Conservation (phyloP, 1,284 basidiomycete genomes). For the Leccinum subrobustum region DNA sequence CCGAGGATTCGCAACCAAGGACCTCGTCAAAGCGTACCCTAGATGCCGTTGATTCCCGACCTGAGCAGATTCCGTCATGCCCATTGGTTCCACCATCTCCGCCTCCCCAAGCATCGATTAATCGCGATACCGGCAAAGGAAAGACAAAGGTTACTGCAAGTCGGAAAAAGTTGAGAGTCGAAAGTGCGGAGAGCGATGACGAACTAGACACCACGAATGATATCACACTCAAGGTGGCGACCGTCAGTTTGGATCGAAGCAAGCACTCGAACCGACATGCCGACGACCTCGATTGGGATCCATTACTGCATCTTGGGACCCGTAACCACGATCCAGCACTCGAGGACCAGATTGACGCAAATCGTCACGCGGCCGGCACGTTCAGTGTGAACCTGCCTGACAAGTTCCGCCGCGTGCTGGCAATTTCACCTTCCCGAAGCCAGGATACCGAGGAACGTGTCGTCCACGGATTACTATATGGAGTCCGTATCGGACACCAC, state of each 20-base stretch:
- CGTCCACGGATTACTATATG: slow-evolving; percentile 58
- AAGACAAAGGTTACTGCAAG: slow-evolving; percentile 39
- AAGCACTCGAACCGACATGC: slow-evolving; percentile 11
- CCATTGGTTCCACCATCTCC: slow-evolving; percentile 64
- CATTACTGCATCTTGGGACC: slow-evolving; percentile 39
- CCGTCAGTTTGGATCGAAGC: slow-evolving; percentile 9
- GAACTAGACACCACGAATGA: slow-evolving; percentile 25
- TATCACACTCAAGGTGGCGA: slow-evolving; percentile 25
- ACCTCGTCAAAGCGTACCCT: slow-evolving; percentile 26
- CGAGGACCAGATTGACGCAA: slow-evolving; percentile 25
- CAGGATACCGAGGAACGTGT: slow-evolving; percentile 52
- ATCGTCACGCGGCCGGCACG: slow-evolving; percentile 29
- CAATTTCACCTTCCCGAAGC: slow-evolving; percentile 48
- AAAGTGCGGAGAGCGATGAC: slow-evolving; percentile 37
- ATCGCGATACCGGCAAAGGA: slow-evolving; percentile 34
- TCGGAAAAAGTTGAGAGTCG: slow-evolving; percentile 43
- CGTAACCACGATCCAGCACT: slow-evolving; percentile 33
- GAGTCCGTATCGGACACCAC: slow-evolving; percentile 53
- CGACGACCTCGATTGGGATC: slow-evolving; percentile 41
- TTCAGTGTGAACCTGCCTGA: slow-evolving; percentile 65
- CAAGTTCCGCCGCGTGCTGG: slow-evolving; percentile 58
- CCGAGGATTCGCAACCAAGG: slow-evolving; percentile 7
- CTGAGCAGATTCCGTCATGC: slow-evolving; percentile 1
- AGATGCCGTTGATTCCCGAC: neutral
- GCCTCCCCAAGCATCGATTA: slow-evolving; percentile 40